phyloP scores from a whole-genome alignment of 2,329 filamentous ascomycete species.

The Conoideocrella luteorostrata region DNA sequence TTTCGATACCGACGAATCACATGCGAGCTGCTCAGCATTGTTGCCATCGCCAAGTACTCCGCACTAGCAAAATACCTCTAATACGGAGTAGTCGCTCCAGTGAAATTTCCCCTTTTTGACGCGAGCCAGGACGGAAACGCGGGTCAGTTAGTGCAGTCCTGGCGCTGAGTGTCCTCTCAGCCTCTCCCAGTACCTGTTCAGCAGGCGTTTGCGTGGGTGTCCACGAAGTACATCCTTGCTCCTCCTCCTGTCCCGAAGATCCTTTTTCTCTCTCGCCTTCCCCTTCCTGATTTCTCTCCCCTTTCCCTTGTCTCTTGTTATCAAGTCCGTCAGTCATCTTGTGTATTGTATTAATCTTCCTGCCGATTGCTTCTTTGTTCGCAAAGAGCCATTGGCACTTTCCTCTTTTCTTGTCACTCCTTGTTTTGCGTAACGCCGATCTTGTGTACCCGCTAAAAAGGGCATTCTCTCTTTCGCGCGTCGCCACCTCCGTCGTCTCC shows the following conservation, averaged over 20 bases:
- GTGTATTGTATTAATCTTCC: conserved; percentile 16
- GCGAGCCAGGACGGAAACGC: conserved; percentile 12
- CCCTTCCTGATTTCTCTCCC: conserved; percentile 11
- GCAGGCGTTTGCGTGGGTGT: not conserved
- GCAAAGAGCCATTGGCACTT: conserved; percentile 11
- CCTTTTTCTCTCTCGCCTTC: conserved; percentile 8
- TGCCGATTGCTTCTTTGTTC: conserved; percentile 1
- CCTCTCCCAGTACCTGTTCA: not conserved
- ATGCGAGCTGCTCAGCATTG: conserved; percentile 22
- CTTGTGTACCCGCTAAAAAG: conserved; percentile 1
- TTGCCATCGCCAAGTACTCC: not conserved
- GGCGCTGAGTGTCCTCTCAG: not conserved
- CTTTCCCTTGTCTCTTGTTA: conserved; percentile 18
- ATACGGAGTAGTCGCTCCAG: conserved; percentile 14
- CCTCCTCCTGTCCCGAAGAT: conserved; percentile 1
- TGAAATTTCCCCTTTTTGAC: conserved; percentile 32
- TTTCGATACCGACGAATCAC: conserved; percentile 23
- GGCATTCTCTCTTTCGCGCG: not conserved
- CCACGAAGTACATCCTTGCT: conserved; percentile 4
- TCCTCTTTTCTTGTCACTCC: conserved; percentile 30
- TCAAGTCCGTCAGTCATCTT: conserved; percentile 9
- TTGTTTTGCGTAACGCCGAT: conserved; percentile 16
- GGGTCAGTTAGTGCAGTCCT: conserved; percentile 7
- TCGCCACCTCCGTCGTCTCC: conserved; percentile 1
- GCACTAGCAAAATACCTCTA: too few relatives aligned